Conservation (phyloP, 1,284 basidiomycete species). For the Tausonia pullulans region DNA sequence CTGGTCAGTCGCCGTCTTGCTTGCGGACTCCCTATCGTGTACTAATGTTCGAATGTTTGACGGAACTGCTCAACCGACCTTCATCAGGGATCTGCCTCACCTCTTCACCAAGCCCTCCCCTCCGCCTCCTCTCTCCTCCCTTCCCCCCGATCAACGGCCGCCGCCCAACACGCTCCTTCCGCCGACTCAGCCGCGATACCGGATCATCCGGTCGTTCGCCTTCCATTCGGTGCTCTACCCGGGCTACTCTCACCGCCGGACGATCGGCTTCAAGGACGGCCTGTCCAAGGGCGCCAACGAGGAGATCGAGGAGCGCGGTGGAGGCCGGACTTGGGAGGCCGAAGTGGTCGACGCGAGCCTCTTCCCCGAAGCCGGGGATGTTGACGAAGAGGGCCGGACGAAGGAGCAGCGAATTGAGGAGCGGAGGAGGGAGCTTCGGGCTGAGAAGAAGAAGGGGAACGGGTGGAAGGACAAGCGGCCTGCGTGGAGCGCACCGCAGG, state of each 20-base stretch:
- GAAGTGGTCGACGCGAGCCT: constrained; percentile 21
- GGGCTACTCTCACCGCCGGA: constrained; percentile 84
- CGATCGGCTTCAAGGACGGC: constrained; percentile 54
- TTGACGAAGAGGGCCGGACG: constrained; percentile 9
- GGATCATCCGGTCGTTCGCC: constrained; percentile 64
- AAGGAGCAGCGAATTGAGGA: constrained; percentile 7
- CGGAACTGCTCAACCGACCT: constrained; percentile 1
- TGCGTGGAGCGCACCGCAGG: background rate
- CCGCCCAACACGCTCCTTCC: constrained; percentile 22
- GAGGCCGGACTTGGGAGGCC: constrained; percentile 33
- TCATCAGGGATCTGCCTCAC: constrained; percentile 56
- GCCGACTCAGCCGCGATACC: constrained; percentile 53
- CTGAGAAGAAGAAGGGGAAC: constrained; percentile 8
- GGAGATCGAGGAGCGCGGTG: constrained; percentile 29
- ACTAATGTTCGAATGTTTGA: background rate
- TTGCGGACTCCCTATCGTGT: constrained; percentile 2
- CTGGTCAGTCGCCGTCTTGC: constrained; percentile 46
- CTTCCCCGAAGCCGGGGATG: constrained; percentile 4
- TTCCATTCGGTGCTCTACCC: constrained; percentile 64
- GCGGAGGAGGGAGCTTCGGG: constrained; percentile 6
- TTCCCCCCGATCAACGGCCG: constrained; percentile 23
- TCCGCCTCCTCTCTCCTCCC: constrained; percentile 33
- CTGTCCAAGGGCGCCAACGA: constrained; percentile 30
- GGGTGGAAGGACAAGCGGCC: constrained; percentile 12
- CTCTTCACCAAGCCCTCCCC: constrained; percentile 62